Percentiles rank a stretch among this genome's conserved stretches.
These are phyloP conservation scores for Pseudotsuga menziesii DNA, from an alignment of 75 land plant genomes.

Conservation along the genomic window DNA sequence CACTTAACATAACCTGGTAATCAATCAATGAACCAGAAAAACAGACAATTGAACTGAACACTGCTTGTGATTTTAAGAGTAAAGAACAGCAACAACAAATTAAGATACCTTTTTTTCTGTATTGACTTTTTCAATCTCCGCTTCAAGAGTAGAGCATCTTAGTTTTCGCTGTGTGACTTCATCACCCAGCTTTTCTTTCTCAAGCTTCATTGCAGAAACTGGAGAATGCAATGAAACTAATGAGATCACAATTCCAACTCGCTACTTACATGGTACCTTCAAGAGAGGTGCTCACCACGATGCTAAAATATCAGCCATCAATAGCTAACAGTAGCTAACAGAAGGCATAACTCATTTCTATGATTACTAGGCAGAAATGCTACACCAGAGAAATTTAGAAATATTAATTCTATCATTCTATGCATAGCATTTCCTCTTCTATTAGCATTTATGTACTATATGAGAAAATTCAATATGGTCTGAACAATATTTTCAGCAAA, in stretches of 20 bases:
- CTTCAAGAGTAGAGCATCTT: conserved; percentile 15
- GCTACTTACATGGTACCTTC: neutral
- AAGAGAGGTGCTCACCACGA: no score
- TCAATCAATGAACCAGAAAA: neutral
- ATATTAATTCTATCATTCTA: neutral
- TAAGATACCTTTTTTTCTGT: conserved; percentile 16
- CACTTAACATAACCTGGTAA: neutral
- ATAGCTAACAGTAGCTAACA: neutral
- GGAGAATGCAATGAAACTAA: neutral
- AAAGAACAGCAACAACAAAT: neutral
- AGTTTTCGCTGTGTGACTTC: conserved; percentile 11
- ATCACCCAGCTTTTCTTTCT: conserved; percentile 12
- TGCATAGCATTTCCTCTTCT: neutral
- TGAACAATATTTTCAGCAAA: neutral
- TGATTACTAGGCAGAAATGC: neutral
- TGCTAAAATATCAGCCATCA: neutral
- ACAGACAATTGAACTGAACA: neutral
- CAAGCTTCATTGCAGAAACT: conserved; percentile 5
- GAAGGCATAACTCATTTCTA: neutral
- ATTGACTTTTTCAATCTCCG: conserved; percentile 1
- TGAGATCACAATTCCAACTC: neutral
- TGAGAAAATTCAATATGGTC: neutral
- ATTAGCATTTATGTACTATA: neutral
- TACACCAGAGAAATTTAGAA: neutral
- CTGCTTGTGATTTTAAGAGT: neutral